Base-by-base conservation (phyloP, 768 basidiomycete genomes). In the Mycena filopes region DNA sequence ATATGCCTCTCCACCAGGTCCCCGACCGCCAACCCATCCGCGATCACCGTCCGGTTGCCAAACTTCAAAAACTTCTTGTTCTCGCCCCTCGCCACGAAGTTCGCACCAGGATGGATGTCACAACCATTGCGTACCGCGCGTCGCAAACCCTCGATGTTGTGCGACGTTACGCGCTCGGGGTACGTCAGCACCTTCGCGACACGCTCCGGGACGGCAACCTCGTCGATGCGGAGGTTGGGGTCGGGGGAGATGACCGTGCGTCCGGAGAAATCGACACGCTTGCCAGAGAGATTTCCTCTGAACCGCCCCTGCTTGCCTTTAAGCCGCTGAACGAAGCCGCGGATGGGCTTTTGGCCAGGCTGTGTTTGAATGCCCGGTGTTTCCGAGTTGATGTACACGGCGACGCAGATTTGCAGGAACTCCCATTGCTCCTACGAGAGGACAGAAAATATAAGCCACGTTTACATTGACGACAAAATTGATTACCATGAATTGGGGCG, bases 291-390 rank as follows among this genome's bases (percentile, higher is more conserved):
- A 75, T 99, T 99, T 23, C 98, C 98, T 75, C 98, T 87, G 80
- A 99, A 99, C 49, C 98, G 96, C 72, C 98, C 98, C 76, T 99
- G 97, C 75, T 99, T 99, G 40, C 98, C 98, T 80, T 99, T 99
- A 53, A 99, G 81, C 4, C 98, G 93, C 73, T 99, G 98, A 47
- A 97, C 97, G 75, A 99, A 97, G 18, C 98, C 98, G 58, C 98
- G 90, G 71, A 98, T 97, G 11, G 98, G 97, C 72, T 98, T 98
- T 76, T 93, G 90, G 45, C 93, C 93, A 74, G 88, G 86, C 76
- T 93, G 90, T 4, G 92, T 89, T 1, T 92, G 92, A 13, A 99
- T 89, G 45, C 98, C 98, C 16, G 98, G 98, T 15, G 95, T 83
- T 75, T 98, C 96, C 2, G 97, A 97, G 80, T 99, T 99, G 81